phyloP scores from a whole-genome alignment of 495 filamentous ascomycete genomes.

The Cercophora newfieldiana region DNA sequence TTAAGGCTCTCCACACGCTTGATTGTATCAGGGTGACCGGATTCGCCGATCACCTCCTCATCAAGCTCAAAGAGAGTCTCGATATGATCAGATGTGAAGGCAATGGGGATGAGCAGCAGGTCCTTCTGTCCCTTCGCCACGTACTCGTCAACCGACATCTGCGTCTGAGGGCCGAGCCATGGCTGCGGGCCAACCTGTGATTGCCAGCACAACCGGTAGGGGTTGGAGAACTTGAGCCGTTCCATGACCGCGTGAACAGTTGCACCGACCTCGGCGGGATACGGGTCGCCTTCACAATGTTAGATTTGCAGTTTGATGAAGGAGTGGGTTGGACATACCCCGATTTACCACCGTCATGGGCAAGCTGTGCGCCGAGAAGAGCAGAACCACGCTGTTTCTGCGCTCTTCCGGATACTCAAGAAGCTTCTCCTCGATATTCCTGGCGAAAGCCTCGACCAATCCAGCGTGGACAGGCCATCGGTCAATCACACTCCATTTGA shows the following conservation, averaged over 20 bases:
- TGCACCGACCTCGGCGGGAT: conserved; percentile 95
- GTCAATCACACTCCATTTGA: conserved; percentile 97
- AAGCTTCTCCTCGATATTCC: conserved; percentile 82
- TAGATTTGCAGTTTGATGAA: background rate
- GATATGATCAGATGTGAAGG: conserved; percentile 98
- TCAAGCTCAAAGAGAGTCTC: conserved; percentile 97
- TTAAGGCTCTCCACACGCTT: conserved; percentile 94
- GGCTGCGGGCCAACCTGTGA: conserved; percentile 94
- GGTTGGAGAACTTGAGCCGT: conserved; percentile 78
- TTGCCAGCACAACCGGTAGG: conserved; percentile 95
- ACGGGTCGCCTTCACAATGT: conserved; percentile 71
- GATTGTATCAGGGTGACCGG: conserved; percentile 71
- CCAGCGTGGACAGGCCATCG: conserved; percentile 92
- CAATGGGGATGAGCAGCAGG: conserved; percentile 89
- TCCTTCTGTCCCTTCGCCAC: conserved; percentile 90
- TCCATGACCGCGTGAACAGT: conserved; percentile 97
- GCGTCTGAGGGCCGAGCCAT: conserved; percentile 95
- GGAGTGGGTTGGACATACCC: conserved; percentile 47
- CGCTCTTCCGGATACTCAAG: conserved; percentile 78
- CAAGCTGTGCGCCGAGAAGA: conserved; percentile 94
- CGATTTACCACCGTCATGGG: conserved; percentile 96
- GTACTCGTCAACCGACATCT: conserved; percentile 81
- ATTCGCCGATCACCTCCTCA: conserved; percentile 90
- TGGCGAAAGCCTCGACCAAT: conserved; percentile 85
- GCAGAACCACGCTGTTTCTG: conserved; percentile 73